Conservation (phyloP, 1,139 yeast genomes). For the Suhomyces choctaworum region DNA sequence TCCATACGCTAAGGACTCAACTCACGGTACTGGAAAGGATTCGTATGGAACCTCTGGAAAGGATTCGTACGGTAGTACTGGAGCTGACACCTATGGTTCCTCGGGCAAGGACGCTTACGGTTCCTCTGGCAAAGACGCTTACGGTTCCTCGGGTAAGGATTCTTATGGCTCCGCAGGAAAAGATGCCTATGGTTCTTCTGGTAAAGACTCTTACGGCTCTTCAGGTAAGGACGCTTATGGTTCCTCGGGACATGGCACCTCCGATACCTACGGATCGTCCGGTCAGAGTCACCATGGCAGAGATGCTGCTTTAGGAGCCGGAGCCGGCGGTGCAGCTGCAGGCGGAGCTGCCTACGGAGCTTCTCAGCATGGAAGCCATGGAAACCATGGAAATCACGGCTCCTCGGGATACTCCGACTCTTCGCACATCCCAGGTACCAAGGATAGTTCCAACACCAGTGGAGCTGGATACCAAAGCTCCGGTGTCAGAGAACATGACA, state of each 20-base stretch:
- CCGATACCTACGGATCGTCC: slow-evolving; percentile 2
- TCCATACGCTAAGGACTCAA: slow-evolving; percentile 8
- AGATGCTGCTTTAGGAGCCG: slow-evolving; percentile 9
- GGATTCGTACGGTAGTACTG: slow-evolving; percentile 12
- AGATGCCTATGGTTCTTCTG: slow-evolving; percentile 1
- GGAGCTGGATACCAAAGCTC: neutral
- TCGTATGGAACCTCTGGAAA: slow-evolving; percentile 9
- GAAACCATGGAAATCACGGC: slow-evolving; percentile 4
- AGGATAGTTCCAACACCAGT: slow-evolving; percentile 7
- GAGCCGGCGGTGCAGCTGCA: slow-evolving; percentile 15
- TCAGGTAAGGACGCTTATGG: slow-evolving; percentile 3
- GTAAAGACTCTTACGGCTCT: slow-evolving; percentile 1
- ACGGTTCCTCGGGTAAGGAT: neutral
- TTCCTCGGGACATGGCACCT: slow-evolving; percentile 6
- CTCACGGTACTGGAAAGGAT: slow-evolving; percentile 11
- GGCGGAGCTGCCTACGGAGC: slow-evolving; percentile 17
- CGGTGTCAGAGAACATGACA: neutral
- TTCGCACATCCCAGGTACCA: slow-evolving; percentile 17
- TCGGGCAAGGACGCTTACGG: slow-evolving; percentile 8
- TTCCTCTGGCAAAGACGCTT: slow-evolving; percentile 1
- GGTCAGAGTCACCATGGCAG: slow-evolving; percentile 6
- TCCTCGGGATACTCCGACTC: neutral
- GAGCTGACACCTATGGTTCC: slow-evolving; percentile 11
- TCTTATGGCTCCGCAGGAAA: neutral
- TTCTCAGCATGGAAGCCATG: slow-evolving; percentile 10